These are phyloP conservation scores for Fusarium fracticaudum DNA, from an alignment of 2,329 filamentous ascomycete species.

Conservation along the genomic window DNA sequence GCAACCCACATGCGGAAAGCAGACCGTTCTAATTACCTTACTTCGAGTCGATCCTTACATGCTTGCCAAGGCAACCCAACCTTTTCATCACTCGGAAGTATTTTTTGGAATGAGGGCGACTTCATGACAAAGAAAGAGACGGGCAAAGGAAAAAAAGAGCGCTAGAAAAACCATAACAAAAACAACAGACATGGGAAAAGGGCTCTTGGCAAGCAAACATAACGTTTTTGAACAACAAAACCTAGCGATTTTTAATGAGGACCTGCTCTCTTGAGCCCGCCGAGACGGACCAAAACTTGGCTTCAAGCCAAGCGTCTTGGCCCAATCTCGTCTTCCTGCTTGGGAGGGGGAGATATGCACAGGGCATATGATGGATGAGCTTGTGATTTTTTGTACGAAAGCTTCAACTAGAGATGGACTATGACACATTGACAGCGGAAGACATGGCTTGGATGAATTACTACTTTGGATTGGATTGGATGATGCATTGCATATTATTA, in stretches of 20 bases:
- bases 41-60: slow-evolving; percentile 44
- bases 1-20: slow-evolving; percentile 39
- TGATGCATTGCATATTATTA: slow-evolving; percentile 15
- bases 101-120: slow-evolving; percentile 20
- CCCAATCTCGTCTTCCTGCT: background rate
- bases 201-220: slow-evolving; percentile 36
- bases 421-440: slow-evolving; percentile 30
- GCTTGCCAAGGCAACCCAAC: slow-evolving; percentile 35
- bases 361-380: slow-evolving; percentile 14
- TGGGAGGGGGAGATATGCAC: background rate
- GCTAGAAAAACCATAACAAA: slow-evolving; percentile 11
- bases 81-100: slow-evolving; percentile 25
- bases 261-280: slow-evolving; percentile 32
- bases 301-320: slow-evolving; percentile 7
- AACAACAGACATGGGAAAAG: slow-evolving; percentile 5
- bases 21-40: slow-evolving; percentile 45
- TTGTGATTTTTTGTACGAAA: slow-evolving; percentile 21
- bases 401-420: slow-evolving; percentile 33
- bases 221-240: slow-evolving; percentile 28
- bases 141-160: slow-evolving; percentile 1
- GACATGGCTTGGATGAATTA: slow-evolving; percentile 37
- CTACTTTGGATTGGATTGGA: slow-evolving; percentile 21
- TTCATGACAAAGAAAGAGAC: slow-evolving; percentile 20
- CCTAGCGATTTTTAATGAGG: slow-evolving; percentile 40
- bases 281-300: background rate